Evolutionary conservation across 768 basidiomycete genomes (phyloP), one percentile per base, ranked within the genome.

Genomic region (Agaricus blazei): DNA sequence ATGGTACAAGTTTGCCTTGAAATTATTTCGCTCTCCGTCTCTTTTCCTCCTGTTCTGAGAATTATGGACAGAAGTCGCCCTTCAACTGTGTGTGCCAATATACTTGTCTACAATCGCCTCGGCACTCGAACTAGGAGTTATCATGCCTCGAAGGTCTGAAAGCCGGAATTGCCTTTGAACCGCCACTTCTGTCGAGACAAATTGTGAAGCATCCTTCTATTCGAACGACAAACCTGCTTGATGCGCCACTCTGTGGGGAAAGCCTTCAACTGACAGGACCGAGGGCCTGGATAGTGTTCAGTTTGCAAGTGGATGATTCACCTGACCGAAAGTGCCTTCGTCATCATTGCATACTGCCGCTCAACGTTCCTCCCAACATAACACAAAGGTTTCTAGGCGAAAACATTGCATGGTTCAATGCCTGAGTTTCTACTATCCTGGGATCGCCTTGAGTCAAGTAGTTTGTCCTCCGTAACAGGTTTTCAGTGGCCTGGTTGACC

Each of bases 381-480:
- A 34, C 11, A 1, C 1, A 11, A 3, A 34, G 19, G 19, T 19
- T 5, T 19, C n/a, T 14, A 19, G n/a, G n/a, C 12, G 14, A 19
- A 15, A 41, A 41, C 9, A 41, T 5, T 3, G 12, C n/a, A 3
- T 41, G 40, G 12, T 14, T 41, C 40, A 41, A 41, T 15, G 6
- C 31, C 51, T 29, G 43, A 45, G n/a, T 27, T 26, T 36, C 41
- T 56, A 29, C 51, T 26, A 15, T 34, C 23, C 28, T 40, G 47
- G 34, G 31, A 38, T 48, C 23, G 23, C 27, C 15, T 12, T 7
- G 8, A 34, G 8, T 28, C 28, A 41, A 43, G 15, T 43, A 47
- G 42, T 40, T 34, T 41, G n/a, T 29, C 27, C 54, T 48, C 48
- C 54, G 54, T 55, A 48, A 52, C 19, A 40, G 42, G 41, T 3